Evolutionary conservation across 202 grass and related monocot genomes (phyloP).

Genomic region (Alloteropsis angusta): DNA sequence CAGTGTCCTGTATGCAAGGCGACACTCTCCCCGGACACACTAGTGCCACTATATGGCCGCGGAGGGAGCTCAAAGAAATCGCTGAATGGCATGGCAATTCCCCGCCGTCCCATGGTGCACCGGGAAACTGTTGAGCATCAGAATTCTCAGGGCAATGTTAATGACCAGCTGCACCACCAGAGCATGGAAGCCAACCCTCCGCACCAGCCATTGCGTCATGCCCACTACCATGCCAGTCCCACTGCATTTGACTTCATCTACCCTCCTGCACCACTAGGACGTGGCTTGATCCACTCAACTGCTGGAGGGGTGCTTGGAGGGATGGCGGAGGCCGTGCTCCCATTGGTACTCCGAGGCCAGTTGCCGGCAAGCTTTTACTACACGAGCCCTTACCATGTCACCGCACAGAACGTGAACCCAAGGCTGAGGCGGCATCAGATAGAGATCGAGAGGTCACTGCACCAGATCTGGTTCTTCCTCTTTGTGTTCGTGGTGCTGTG

Average conservation of each 20-base stretch:
- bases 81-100: conserved; percentile 35
- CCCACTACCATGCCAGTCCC: conserved; percentile 15
- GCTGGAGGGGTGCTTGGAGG: conserved; percentile 61
- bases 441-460: conserved; percentile 60
- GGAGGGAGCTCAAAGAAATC: conserved; percentile 50
- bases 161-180: background rate
- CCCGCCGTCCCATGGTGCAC: conserved; percentile 42
- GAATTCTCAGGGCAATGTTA: background rate
- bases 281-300: conserved; percentile 38
- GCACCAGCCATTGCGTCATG: conserved; percentile 17
- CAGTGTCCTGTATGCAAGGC: conserved; percentile 84
- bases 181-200: conserved; percentile 17
- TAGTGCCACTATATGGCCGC: conserved; percentile 77
- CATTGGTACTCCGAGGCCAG: conserved; percentile 47
- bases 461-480: conserved; percentile 83
- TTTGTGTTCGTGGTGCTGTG: conserved; percentile 58
- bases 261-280: conserved; percentile 24
- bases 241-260: conserved; percentile 24
- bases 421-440: conserved; percentile 52
- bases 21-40: conserved; percentile 36
- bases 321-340: conserved; percentile 65
- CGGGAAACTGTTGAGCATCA: conserved; percentile 38
- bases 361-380: conserved; percentile 36
- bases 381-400: conserved; percentile 42
- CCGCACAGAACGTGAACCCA: background rate